Evolutionary conservation across 1,284 basidiomycete genomes (phyloP).

Genomic region (Xerocomus nothofagi): DNA sequence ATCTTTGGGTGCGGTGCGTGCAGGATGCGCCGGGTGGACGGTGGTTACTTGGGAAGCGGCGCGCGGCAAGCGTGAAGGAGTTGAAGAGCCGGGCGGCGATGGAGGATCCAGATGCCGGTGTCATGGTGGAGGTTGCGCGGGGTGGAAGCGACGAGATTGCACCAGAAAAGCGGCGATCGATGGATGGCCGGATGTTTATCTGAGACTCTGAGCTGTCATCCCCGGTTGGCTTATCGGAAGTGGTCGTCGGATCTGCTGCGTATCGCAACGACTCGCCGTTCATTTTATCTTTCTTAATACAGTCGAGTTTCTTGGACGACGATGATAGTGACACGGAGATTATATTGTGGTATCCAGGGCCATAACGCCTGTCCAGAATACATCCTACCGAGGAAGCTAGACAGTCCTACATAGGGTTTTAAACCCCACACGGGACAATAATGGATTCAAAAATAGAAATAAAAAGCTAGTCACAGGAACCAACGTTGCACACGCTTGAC

Average conservation of each 20-base stretch:
- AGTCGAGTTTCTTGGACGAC: not conserved
- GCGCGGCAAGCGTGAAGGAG: slow-evolving; percentile 31
- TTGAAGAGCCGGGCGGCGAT: slow-evolving; percentile 20
- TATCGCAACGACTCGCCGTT: not conserved
- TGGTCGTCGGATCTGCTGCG: too few species aligned
- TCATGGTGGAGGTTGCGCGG: not conserved
- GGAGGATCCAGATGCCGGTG: too few species aligned
- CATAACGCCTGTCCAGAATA: not conserved
- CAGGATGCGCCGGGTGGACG: slow-evolving; percentile 47
- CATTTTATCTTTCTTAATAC: not conserved
- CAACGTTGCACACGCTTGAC: slow-evolving; percentile 1
- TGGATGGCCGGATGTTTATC: slow-evolving; percentile 4
- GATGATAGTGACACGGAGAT: not conserved
- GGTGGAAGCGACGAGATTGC: not conserved
- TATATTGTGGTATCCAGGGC: slow-evolving; percentile 7
- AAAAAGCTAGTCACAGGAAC: slow-evolving; percentile 4
- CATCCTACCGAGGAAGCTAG: not conserved
- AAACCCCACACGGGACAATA: too few species aligned
- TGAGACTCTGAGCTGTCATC: too few species aligned
- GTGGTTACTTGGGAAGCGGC: slow-evolving; percentile 38
- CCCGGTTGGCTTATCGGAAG: too few species aligned
- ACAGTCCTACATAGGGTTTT: too few species aligned
- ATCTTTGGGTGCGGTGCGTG: slow-evolving; percentile 40
- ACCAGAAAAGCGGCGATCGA: not conserved
- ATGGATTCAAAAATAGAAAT: too few species aligned